phyloP scores from a whole-genome alignment of 441 rosid species.

The Capsella rubella region DNA sequence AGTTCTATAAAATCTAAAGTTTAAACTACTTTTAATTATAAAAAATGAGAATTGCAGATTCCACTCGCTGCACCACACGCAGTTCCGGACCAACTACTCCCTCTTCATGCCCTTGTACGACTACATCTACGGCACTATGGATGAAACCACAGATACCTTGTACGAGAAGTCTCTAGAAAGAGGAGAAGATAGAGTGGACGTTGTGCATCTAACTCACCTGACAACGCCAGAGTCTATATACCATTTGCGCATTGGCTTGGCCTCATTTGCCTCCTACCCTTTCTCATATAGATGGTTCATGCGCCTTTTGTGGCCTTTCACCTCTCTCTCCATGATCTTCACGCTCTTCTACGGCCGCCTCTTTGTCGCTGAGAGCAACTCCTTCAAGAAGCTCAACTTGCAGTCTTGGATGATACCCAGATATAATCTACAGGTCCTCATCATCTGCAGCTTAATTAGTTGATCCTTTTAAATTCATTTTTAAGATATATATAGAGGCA shows the following conservation, averaged over 20 bases:
- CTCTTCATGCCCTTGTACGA: constrained; percentile 50
- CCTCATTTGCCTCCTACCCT: constrained; percentile 45
- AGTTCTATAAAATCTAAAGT: neutral
- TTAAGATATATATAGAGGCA: too few species aligned
- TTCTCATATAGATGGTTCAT: constrained; percentile 42
- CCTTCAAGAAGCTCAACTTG: constrained; percentile 48
- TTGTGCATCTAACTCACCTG: constrained; percentile 42
- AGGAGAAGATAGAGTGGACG: constrained; percentile 41
- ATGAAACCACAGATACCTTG: constrained; percentile 25
- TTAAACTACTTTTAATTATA: too few species aligned
- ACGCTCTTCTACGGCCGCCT: constrained; percentile 34
- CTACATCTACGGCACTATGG: constrained; percentile 45
- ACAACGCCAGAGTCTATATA: constrained; percentile 49
- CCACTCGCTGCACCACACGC: constrained; percentile 46
- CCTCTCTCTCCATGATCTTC: constrained; percentile 42
- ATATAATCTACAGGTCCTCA: constrained; percentile 60
- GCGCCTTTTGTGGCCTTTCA: constrained; percentile 47
- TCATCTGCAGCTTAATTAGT: neutral
- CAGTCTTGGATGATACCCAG: constrained; percentile 81
- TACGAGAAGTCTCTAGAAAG: constrained; percentile 42
- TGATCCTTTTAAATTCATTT: neutral
- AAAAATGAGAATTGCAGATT: constrained; percentile 24
- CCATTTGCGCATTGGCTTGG: constrained; percentile 45
- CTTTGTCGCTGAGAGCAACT: constrained; percentile 42
- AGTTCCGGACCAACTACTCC: constrained; percentile 46